Evolutionary conservation across 2,329 filamentous ascomycete genomes (phyloP), one percentile per base, ranked within the genome.

Genomic region (Bipolaris gigantea): DNA sequence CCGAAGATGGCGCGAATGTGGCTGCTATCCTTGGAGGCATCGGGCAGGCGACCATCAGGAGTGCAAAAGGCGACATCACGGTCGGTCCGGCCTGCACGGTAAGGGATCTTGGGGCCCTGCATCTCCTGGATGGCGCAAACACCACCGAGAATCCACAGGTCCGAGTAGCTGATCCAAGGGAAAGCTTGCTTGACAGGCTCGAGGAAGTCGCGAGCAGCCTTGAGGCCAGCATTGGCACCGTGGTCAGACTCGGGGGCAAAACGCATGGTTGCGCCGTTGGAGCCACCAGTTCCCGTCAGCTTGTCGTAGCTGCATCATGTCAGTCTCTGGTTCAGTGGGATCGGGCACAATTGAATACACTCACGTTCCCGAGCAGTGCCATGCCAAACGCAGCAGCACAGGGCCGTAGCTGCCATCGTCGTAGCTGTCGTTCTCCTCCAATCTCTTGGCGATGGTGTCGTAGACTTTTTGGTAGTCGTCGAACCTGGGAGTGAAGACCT

Each of bases 401-500:
- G 93, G 94, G 53, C 92, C 93, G 74, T 95, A 97, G 80, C 89
- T 94, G 65, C 94, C 93, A 75, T 99, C 93, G 71, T 97, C 93
- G 75, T 97, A 97, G 64, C 97, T 89, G 66, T 94, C 90, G 73
- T 96, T 86, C 79, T 97, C 90, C 76, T 94, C 88, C 50, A 97
- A 81, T 57, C 82, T 82, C 71, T 81, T 78, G 50, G 93, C 92
- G 66, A 97, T 86, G 71, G 87, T 88, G 75, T 97, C 85, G 81
- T 97, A 97, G 49, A 97, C 90, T 77, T 90, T 89, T 82, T 97
- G 92, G 82, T 96, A 97, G 78, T 99, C 92, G 67, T 88, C 87
- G 77, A 89, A 85, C 70, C 84, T 89, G 57, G 92, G 90, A 47
- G 80, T 84, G 79, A 93, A 88, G 84, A 73, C 80, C 64, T 70